These are phyloP conservation scores for Calamus simplicifolius DNA, from an alignment of 176 grass and related monocot species.

Conservation along the genomic window DNA sequence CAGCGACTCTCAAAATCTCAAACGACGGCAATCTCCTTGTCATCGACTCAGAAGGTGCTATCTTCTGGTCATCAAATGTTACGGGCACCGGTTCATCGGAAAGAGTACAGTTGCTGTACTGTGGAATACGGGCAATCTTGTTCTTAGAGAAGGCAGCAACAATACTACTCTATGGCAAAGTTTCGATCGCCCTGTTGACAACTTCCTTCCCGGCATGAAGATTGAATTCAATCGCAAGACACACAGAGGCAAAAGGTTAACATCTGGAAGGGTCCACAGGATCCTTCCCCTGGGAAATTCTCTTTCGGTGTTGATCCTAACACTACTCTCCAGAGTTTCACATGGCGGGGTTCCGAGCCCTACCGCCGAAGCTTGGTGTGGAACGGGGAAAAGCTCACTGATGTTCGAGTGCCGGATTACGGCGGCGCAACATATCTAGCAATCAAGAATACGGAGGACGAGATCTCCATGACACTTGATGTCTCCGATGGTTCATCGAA, in stretches of 20 bases:
- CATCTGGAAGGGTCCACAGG: constrained; percentile 5
- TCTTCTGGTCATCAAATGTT: constrained; percentile 26
- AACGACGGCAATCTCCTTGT: constrained; percentile 23
- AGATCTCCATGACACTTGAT: background rate
- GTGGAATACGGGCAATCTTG: constrained; percentile 22
- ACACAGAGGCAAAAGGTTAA: background rate
- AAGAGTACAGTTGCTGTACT: background rate
- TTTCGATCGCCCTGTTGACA: constrained; percentile 20
- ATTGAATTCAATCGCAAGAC: constrained; percentile 12
- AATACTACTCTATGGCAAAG: constrained; percentile 31
- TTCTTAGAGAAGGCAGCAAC: background rate
- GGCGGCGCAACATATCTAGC: background rate
- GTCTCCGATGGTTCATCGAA: constrained; percentile 18
- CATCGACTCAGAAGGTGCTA: constrained; percentile 2
- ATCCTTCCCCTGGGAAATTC: constrained; percentile 7
- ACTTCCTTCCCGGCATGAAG: constrained; percentile 28
- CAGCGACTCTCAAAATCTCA: constrained; percentile 2
- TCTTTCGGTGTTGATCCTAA: background rate
- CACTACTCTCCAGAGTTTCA: background rate
- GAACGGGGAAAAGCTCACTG: background rate
- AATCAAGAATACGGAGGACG: background rate
- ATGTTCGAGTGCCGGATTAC: background rate
- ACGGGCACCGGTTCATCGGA: background rate
- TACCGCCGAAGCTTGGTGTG: constrained; percentile 2
- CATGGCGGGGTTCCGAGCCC: background rate